Evolutionary conservation across 2,329 filamentous ascomycete genomes (phyloP), one percentile per base, ranked within the genome.

Genomic region (Penicillium brasilianum): DNA sequence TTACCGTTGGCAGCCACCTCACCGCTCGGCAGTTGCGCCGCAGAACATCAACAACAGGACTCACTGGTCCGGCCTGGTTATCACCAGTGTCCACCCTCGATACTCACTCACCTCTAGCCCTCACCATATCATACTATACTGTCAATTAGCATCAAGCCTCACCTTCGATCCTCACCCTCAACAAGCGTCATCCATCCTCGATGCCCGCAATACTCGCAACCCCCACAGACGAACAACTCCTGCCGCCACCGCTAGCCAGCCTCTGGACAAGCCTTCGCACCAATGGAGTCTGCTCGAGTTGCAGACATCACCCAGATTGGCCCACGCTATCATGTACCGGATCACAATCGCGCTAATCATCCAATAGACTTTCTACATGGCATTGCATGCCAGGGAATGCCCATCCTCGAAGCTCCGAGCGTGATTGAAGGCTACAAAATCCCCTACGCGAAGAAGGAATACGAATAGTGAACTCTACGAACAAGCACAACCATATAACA

Each of bases 41-140:
- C 44, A 48, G 11, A 25, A 28, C 25, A 28, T 28, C 25, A 28
- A 28, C 25, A 28, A 28, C 44, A 6, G 25, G 25, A 28, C 25
- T 28, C 25, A 28, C 25, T 28, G 25, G 25, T 28, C 25, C 6
- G n/a, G 13, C n/a, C 46, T 49, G 46, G 16, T 49, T 32, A 18
- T 49, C 46, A 49, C 46, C 46, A 49, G 46, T 49, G 46, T 49
- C 25, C 46, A 49, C 46, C 46, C 14, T 49, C 20, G 18, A 49
- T 28, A 10, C 28, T 49, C 22, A 49, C 22, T 49, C n/a, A 49
- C 46, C n/a, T 49, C 22, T 49, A n/a, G 25, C 46, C 39, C 46
- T 28, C 46, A 28, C 22, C 25, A 49, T 9, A 49, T n/a, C 46
- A 49, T 30, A 32, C 20, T 32, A 25, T 49, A 49, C 46, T n/a